Percentiles rank a stretch among this genome's conserved stretches.
Evolutionary conservation across 2,329 filamentous ascomycete genomes (phyloP).

Genomic region (Zarea fungicola): DNA sequence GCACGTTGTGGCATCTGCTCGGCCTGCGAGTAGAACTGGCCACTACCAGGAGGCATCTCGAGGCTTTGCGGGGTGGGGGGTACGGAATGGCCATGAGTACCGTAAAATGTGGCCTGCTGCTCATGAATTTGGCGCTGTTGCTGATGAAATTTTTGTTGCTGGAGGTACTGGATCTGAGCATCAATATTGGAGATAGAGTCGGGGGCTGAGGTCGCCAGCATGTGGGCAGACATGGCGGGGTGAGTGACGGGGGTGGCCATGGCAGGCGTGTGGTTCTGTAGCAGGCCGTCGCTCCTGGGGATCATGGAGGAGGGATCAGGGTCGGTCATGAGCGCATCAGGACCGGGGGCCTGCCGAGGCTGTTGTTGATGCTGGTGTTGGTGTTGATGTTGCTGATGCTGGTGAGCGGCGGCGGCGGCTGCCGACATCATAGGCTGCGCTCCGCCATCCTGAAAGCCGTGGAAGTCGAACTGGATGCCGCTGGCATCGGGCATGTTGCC

Average conservation of each 20-base stretch:
- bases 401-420: neutral
- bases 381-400: slow-evolving; percentile 1
- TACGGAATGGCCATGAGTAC: slow-evolving; percentile 54
- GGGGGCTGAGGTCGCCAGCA: slow-evolving; percentile 35
- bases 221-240: slow-evolving; percentile 40
- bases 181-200: slow-evolving; percentile 57
- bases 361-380: slow-evolving; percentile 9
- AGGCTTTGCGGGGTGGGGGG: slow-evolving; percentile 78
- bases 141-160: slow-evolving; percentile 58
- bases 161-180: slow-evolving; percentile 60
- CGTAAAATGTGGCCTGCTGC: slow-evolving; percentile 51
- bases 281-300: slow-evolving; percentile 28
- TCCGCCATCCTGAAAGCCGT: slow-evolving; percentile 42
- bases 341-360: slow-evolving; percentile 24
- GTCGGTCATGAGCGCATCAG: slow-evolving; percentile 32
- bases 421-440: slow-evolving; percentile 16
- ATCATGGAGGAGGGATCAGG: slow-evolving; percentile 26
- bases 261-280: slow-evolving; percentile 41
- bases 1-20: slow-evolving; percentile 50
- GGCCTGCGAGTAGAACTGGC: slow-evolving; percentile 55
- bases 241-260: slow-evolving; percentile 44
- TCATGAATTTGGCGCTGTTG: slow-evolving; percentile 55
- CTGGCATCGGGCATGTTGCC: slow-evolving; percentile 42
- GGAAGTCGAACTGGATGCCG: slow-evolving; percentile 54
- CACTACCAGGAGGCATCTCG: slow-evolving; percentile 60